Conservation (phyloP, 2,329 filamentous ascomycete species). For the Aspergillus sp. region DNA sequence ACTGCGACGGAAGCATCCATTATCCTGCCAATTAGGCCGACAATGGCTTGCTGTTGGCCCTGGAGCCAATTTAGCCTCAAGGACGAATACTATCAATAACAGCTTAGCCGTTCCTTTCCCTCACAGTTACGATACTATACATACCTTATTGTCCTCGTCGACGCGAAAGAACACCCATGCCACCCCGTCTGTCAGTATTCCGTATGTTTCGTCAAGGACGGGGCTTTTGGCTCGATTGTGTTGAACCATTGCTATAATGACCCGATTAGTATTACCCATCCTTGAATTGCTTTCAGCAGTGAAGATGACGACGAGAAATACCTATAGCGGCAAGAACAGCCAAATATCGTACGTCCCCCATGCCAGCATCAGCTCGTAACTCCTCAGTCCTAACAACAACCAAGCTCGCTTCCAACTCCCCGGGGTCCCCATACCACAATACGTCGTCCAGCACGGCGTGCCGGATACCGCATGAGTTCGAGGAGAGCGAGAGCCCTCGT, state of each 20-base stretch:
- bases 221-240: neutral
- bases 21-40: neutral
- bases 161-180: neutral
- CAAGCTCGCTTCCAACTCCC: neutral
- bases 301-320: neutral
- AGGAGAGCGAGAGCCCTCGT: too few species aligned
- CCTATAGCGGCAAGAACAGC: neutral
- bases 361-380: neutral
- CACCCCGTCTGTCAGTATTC: neutral
- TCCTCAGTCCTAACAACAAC: neutral
- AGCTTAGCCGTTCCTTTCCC: neutral
- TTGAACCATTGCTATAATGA: neutral
- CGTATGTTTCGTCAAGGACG: neutral
- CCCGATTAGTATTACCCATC: neutral
- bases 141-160: neutral
- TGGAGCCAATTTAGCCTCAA: neutral
- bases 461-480: too few species aligned
- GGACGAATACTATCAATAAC: neutral
- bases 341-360: neutral
- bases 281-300: neutral
- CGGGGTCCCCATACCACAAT: neutral
- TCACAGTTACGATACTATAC: neutral
- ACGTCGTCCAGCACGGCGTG: neutral
- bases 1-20: neutral
- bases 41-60: neutral